Percentiles rank a stretch among this genome's conserved stretches.
Evolutionary conservation across 805 yeast genomes (phyloP).

Genomic region (Wickerhamiella kurtzmanii): DNA sequence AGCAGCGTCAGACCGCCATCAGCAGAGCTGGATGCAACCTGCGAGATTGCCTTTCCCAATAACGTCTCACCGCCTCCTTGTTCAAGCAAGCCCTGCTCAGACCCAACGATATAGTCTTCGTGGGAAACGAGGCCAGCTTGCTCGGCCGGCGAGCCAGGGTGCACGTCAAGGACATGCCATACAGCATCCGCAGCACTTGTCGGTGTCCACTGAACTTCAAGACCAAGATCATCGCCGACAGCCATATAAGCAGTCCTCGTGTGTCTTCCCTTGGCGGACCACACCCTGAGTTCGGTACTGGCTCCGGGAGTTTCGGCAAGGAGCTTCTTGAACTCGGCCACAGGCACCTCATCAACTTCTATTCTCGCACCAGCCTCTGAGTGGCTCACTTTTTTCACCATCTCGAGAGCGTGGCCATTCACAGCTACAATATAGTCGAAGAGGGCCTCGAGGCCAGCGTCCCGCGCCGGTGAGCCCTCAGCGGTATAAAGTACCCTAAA

Average conservation of each 20-base stretch:
- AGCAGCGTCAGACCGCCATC: constrained; percentile 32
- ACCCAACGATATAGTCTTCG: constrained; percentile 78
- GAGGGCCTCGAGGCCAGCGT: constrained; percentile 60
- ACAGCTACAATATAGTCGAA: constrained; percentile 78
- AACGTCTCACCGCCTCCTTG: constrained; percentile 72
- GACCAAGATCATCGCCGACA: constrained; percentile 26
- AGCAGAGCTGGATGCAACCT: constrained; percentile 35
- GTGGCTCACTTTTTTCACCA: background rate
- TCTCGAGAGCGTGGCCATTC: constrained; percentile 48
- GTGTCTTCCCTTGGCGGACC: constrained; percentile 69
- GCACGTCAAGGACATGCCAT: constrained; percentile 71
- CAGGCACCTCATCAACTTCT: constrained; percentile 15
- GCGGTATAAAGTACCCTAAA: constrained; percentile 44
- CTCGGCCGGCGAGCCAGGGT: constrained; percentile 68
- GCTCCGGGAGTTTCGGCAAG: constrained; percentile 9
- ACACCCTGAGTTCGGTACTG: constrained; percentile 44
- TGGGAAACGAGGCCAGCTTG: constrained; percentile 71
- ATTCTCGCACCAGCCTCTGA: constrained; percentile 1
- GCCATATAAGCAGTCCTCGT: constrained; percentile 14
- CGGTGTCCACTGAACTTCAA: constrained; percentile 63
- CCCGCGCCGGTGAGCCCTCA: constrained; percentile 34
- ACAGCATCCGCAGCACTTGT: constrained; percentile 63
- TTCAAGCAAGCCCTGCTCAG: constrained; percentile 70
- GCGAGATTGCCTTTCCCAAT: constrained; percentile 46
- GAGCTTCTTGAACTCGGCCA: constrained; percentile 10